phyloP scores from a whole-genome alignment of 1,284 basidiomycete species.

The Athelia sp. region DNA sequence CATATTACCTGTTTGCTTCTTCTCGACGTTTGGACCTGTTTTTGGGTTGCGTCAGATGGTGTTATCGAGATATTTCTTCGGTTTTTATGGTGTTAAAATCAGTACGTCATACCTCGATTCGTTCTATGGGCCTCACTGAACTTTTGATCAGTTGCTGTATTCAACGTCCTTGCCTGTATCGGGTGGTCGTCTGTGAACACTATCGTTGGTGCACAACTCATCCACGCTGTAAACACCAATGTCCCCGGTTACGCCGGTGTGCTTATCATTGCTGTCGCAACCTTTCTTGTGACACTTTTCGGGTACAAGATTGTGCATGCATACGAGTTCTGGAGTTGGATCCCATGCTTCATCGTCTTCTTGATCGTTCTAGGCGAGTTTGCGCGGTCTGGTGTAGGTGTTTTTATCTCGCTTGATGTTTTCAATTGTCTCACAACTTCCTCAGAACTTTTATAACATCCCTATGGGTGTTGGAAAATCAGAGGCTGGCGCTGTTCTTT shows the following conservation, averaged over 20 bases:
- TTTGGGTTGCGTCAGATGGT: slow-evolving; percentile 32
- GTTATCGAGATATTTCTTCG: slow-evolving; percentile 28
- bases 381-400: slow-evolving; percentile 20
- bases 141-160: slow-evolving; percentile 16
- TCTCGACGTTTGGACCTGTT: slow-evolving; percentile 27
- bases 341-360: slow-evolving; percentile 26
- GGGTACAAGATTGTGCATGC: slow-evolving; percentile 37
- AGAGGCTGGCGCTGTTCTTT: not conserved
- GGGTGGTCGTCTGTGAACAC: slow-evolving; percentile 32
- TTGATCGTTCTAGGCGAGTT: slow-evolving; percentile 26
- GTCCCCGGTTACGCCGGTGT: slow-evolving; percentile 18
- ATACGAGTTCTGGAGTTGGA: slow-evolving; percentile 33
- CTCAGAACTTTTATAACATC: not conserved
- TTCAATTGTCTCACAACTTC: slow-evolving; percentile 15
- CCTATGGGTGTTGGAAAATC: not conserved
- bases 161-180: slow-evolving; percentile 26
- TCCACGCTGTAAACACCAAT: slow-evolving; percentile 20
- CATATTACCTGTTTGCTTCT: slow-evolving; percentile 28
- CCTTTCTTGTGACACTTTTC: slow-evolving; percentile 31
- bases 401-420: slow-evolving; percentile 14
- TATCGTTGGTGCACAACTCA: slow-evolving; percentile 28
- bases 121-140: slow-evolving; percentile 1
- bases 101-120: not conserved
- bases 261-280: slow-evolving; percentile 28
- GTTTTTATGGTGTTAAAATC: slow-evolving; percentile 6